Conservation (phyloP, 306 rosid species). For the Abrus precatorius region DNA sequence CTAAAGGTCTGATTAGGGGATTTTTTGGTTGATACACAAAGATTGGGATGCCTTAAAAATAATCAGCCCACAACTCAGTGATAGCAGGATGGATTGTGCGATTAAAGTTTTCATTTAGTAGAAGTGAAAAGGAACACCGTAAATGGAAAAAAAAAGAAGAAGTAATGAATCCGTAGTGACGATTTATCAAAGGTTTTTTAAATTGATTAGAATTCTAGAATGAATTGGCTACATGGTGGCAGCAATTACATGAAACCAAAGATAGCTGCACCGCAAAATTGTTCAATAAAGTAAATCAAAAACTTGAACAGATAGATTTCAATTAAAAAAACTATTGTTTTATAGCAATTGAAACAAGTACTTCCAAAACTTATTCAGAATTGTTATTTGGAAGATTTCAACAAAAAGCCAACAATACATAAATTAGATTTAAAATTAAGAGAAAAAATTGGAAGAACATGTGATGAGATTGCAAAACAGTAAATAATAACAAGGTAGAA, state of each 20-base stretch:
- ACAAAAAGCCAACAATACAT: neutral
- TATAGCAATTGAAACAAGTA: slow-evolving; percentile 40
- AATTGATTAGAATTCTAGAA: neutral
- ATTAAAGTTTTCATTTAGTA: neutral
- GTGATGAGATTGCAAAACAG: slow-evolving; percentile 23
- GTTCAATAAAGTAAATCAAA: neutral
- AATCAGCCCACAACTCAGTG: neutral
- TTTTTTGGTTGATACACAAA: too few species aligned
- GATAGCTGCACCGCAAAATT: slow-evolving; percentile 7
- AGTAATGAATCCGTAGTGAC: neutral
- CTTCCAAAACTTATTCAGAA: slow-evolving; percentile 16
- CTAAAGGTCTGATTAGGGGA: too few species aligned
- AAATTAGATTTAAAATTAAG: neutral
- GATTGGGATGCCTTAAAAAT: neutral
- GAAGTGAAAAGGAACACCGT: neutral
- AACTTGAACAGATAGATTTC: neutral
- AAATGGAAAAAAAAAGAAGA: neutral
- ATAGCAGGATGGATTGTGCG: neutral
- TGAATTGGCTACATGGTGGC: neutral
- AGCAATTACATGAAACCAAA: slow-evolving; percentile 8
- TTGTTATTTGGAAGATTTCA: neutral
- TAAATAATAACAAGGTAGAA: neutral
- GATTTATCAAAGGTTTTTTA: neutral
- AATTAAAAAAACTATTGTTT: neutral
- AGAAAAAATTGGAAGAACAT: neutral